These are phyloP conservation scores for Asterella californica DNA, from an alignment of 225 moss, liverwort and hornwort genomes.

Conservation along the genomic window DNA sequence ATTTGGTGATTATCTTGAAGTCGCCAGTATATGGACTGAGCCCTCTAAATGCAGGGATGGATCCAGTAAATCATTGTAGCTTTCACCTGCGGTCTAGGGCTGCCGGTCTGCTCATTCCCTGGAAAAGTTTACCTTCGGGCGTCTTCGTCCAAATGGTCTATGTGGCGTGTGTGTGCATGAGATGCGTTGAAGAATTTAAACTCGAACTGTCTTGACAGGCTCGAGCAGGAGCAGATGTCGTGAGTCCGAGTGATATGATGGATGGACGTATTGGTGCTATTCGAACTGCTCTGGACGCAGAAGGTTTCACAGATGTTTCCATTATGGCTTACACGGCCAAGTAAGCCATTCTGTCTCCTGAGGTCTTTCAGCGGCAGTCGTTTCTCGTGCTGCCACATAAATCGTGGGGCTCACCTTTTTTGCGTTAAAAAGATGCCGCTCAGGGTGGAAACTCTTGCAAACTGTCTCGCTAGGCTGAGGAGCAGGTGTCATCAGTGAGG, in stretches of 20 bases:
- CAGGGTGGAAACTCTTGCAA: no score
- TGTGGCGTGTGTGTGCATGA: neutral
- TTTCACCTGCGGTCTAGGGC: no score
- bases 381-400: neutral
- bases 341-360: constrained; percentile 38
- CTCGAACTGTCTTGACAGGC: constrained; percentile 46
- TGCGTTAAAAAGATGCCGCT: neutral
- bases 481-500: no score
- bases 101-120: neutral
- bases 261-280: constrained; percentile 97
- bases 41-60: neutral
- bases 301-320: constrained; percentile 83
- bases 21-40: neutral
- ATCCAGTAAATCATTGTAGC: neutral
- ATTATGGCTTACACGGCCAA: constrained; percentile 99
- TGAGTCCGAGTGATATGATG: constrained; percentile 99
- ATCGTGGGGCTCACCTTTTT: neutral
- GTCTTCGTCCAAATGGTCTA: neutral
- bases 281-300: constrained; percentile 82
- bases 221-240: constrained; percentile 95
- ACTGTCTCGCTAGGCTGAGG: no score
- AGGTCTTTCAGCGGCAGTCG: neutral
- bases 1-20: neutral
- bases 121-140: neutral
- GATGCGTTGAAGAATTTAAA: neutral